phyloP scores from a whole-genome alignment of 768 basidiomycete genomes.

The Neoboletus magnificus region DNA sequence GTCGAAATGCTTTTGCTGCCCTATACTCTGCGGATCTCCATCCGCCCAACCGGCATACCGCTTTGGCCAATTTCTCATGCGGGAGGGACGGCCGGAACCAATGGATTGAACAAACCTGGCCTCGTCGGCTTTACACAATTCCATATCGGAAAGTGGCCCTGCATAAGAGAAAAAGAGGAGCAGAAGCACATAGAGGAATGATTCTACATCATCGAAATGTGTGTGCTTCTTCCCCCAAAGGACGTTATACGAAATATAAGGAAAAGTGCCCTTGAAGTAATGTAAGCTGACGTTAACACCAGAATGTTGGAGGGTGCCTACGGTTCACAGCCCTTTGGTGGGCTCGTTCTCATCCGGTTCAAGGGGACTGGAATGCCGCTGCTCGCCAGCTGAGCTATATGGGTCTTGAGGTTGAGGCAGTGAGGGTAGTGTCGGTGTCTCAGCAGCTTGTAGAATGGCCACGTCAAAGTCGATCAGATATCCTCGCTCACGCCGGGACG shows the following conservation, averaged over 20 bases:
- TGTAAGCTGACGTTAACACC: background rate
- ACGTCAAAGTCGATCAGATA: constrained; percentile 29
- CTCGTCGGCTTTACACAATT: background rate
- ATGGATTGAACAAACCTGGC: background rate
- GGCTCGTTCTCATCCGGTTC: background rate
- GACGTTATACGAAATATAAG: constrained; percentile 3
- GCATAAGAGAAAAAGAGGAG: constrained; percentile 12
- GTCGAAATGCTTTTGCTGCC: background rate
- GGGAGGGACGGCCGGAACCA: background rate
- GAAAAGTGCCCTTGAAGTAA: background rate
- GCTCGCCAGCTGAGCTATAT: background rate
- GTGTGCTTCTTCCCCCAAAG: constrained; percentile 2
- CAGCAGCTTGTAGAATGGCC: background rate
- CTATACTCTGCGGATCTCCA: background rate
- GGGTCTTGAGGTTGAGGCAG: background rate
- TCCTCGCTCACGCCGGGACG: constrained; percentile 13
- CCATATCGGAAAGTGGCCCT: background rate
- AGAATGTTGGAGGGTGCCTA: background rate
- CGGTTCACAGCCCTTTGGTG: background rate
- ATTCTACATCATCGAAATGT: constrained; percentile 13
- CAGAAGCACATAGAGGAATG: constrained; percentile 15
- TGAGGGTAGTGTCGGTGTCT: background rate
- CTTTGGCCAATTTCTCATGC: background rate
- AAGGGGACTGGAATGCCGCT: background rate
- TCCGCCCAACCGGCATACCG: background rate